These are phyloP conservation scores for Cyclanthera cordifolia DNA, from an alignment of 306 rosid species.

Conservation along the genomic window DNA sequence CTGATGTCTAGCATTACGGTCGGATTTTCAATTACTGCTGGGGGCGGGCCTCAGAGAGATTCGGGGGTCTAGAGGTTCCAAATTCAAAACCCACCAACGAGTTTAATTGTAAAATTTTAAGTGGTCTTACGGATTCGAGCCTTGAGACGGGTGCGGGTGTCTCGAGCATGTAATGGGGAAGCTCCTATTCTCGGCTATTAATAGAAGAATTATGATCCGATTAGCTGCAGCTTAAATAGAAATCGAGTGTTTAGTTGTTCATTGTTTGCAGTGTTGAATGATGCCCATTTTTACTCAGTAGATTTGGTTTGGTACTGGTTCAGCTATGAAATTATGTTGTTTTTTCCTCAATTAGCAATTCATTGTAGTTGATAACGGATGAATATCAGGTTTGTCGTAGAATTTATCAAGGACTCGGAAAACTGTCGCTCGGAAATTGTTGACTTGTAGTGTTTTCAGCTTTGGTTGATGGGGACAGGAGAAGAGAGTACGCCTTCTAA, in stretches of 20 bases:
- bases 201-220: neutral
- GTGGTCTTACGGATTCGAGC: no score
- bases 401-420: slow-evolving; percentile 10
- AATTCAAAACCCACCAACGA: no score
- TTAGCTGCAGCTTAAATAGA: neutral
- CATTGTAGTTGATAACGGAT: slow-evolving; percentile 12
- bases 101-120: no score
- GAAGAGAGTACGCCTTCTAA: slow-evolving; percentile 74
- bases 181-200: no score
- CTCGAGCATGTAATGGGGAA: no score
- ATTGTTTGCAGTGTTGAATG: neutral
- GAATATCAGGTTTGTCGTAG: slow-evolving; percentile 16
- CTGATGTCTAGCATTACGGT: neutral
- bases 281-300: neutral
- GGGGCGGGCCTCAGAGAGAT: no score
- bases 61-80: no score
- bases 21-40: no score
- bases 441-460: slow-evolving; percentile 17
- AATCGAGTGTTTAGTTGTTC: neutral
- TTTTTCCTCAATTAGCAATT: neutral
- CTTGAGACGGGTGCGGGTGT: no score
- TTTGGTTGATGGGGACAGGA: slow-evolving; percentile 68
- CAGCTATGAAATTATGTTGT: neutral
- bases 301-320: neutral
- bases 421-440: slow-evolving; percentile 17